phyloP scores from a whole-genome alignment of 106 monocot genomes.

The Apostasia shenzhenica region DNA sequence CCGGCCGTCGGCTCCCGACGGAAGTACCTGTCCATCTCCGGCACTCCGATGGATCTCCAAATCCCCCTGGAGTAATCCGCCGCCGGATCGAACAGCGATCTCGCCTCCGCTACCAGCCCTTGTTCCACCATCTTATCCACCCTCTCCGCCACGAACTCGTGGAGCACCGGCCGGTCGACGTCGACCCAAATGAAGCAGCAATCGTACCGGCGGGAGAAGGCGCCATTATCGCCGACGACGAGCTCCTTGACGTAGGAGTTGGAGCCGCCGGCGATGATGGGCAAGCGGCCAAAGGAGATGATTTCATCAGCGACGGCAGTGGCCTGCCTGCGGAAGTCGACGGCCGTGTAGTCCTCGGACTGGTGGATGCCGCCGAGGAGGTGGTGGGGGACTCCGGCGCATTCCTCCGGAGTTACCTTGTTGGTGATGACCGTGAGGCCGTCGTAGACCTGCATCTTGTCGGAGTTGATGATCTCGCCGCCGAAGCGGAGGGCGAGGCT shows the following conservation, averaged over 20 bases:
- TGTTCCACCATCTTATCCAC: constrained; percentile 37
- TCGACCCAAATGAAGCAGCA: constrained; percentile 67
- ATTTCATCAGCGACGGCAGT: constrained; percentile 12
- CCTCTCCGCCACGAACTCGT: constrained; percentile 19
- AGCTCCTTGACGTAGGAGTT: constrained; percentile 58
- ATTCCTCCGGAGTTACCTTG: constrained; percentile 48
- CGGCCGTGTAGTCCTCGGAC: constrained; percentile 36
- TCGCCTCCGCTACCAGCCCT: constrained; percentile 37
- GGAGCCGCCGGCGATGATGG: constrained; percentile 65
- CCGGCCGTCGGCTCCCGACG: constrained; percentile 6
- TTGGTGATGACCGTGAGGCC: constrained; percentile 60
- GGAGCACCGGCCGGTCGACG: constrained; percentile 21
- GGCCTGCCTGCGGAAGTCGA: constrained; percentile 32
- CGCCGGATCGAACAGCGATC: constrained; percentile 2
- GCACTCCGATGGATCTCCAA: constrained; percentile 25
- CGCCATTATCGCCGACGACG: constrained; percentile 20
- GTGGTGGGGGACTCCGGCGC: constrained; percentile 50
- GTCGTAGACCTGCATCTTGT: constrained; percentile 71
- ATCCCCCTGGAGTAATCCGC: constrained; percentile 20
- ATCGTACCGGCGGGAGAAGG: constrained; percentile 30
- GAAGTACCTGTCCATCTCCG: constrained; percentile 37
- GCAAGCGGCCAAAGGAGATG: constrained; percentile 25
- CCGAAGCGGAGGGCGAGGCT: constrained; percentile 33
- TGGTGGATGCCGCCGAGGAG: constrained; percentile 47
- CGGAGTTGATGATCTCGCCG: constrained; percentile 63